phyloP scores from a whole-genome alignment of 768 basidiomycete species.

The Filobasidium floriforme region DNA sequence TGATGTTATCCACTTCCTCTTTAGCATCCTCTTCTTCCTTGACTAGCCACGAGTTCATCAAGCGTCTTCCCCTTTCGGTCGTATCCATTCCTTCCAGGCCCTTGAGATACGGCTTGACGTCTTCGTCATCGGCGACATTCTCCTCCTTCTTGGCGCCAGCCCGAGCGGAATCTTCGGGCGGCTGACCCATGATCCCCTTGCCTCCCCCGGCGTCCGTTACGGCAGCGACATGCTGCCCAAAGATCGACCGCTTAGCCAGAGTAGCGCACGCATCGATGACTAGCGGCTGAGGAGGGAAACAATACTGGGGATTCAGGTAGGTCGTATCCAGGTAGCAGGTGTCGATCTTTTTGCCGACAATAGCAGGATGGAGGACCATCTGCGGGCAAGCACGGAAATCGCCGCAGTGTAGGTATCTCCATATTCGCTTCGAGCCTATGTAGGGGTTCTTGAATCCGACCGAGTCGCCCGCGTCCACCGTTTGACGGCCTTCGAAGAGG shows the following conservation, averaged over 20 bases:
- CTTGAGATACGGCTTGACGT: conserved; percentile 32
- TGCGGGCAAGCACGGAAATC: conserved; percentile 61
- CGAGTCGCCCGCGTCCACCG: conserved; percentile 78
- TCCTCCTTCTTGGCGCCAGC: conserved; percentile 23
- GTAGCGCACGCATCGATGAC: conserved; percentile 90
- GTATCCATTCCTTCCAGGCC: conserved; percentile 43
- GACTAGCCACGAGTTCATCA: conserved; percentile 46
- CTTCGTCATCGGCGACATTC: conserved; percentile 27
- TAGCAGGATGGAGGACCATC: conserved; percentile 74
- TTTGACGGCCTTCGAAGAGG: conserved; percentile 86
- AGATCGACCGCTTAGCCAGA: conserved; percentile 57
- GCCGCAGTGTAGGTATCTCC: conserved; percentile 91
- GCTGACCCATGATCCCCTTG: not conserved
- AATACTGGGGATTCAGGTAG: conserved; percentile 87
- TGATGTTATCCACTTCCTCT: conserved; percentile 25
- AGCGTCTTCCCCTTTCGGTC: conserved; percentile 33
- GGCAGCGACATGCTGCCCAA: conserved; percentile 22
- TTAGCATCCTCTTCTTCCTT: conserved; percentile 37
- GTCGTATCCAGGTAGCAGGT: conserved; percentile 93
- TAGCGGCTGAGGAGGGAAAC: conserved; percentile 88
- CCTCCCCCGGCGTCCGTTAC: conserved; percentile 1
- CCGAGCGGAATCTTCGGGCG: not conserved
- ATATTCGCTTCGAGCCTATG: conserved; percentile 62
- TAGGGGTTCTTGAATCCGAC: conserved; percentile 57
- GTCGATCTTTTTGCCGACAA: conserved; percentile 74